Conservation (phyloP, 306 rosid species). For the Crataegus laevigata region DNA sequence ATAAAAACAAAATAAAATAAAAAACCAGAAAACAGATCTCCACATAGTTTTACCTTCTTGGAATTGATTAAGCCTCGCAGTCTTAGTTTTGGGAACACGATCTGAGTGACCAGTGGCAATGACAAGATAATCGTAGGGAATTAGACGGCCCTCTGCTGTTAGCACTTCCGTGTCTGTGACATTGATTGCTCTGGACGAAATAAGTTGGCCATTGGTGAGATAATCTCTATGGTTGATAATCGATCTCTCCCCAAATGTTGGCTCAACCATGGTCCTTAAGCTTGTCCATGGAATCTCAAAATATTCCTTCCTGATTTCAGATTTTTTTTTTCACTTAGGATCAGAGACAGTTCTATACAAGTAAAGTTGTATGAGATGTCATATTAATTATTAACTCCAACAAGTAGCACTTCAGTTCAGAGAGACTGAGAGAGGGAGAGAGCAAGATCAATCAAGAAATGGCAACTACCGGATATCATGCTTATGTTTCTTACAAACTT, state of each 20-base stretch:
- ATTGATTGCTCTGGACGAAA: constrained; percentile 37
- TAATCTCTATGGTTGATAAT: constrained; percentile 62
- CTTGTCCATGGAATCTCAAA: constrained; percentile 78
- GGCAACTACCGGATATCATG: background rate
- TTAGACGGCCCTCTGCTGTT: constrained; percentile 44
- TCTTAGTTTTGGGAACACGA: constrained; percentile 37
- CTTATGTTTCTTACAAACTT: background rate
- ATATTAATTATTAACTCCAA: background rate
- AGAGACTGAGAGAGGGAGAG: background rate
- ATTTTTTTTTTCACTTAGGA: constrained; percentile 5
- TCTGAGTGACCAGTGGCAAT: constrained; percentile 69
- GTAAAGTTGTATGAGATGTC: background rate
- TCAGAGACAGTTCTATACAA: background rate
- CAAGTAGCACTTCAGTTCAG: background rate
- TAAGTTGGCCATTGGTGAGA: constrained; percentile 37
- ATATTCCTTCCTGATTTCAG: constrained; percentile 66
- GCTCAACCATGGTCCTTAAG: constrained; percentile 81
- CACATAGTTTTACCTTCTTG: constrained; percentile 32
- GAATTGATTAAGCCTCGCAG: constrained; percentile 45
- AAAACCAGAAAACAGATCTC: background rate
- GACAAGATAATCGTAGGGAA: constrained; percentile 54
- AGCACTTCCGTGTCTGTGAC: constrained; percentile 49
- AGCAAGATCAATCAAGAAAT: background rate
- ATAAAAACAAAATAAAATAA: background rate
- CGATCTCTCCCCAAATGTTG: constrained; percentile 53